phyloP scores from a whole-genome alignment of 2,329 filamentous ascomycete species.

The Colletotrichum echinochloae region DNA sequence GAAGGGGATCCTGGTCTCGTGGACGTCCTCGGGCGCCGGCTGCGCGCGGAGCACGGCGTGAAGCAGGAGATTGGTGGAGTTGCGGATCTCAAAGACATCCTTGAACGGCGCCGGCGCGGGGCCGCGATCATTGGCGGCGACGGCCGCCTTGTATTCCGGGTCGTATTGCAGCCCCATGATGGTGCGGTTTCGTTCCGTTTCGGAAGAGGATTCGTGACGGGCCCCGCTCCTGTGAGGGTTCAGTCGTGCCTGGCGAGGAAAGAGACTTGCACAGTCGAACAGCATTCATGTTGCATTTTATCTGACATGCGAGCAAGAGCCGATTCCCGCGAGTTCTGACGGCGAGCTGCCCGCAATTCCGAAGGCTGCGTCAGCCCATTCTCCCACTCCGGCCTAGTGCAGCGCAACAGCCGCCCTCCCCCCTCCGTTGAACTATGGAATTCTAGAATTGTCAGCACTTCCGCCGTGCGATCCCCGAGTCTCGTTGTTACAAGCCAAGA shows the following conservation, averaged over 20 bases:
- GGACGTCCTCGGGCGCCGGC: conserved; percentile 23
- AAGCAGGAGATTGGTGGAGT: conserved; percentile 13
- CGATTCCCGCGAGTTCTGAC: conserved; percentile 4
- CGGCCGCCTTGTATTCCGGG: conserved; percentile 24
- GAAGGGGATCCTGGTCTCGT: conserved; percentile 22
- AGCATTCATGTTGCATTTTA: conserved; percentile 9
- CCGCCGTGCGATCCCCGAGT: not conserved
- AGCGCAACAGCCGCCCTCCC: not conserved
- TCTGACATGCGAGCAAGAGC: not conserved
- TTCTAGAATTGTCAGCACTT: not conserved
- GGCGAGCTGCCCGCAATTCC: conserved; percentile 30
- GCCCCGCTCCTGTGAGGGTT: not conserved
- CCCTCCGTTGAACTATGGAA: not conserved
- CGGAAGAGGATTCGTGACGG: not conserved
- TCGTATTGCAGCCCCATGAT: conserved; percentile 27
- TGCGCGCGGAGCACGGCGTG: conserved; percentile 12
- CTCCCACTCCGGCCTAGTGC: not conserved
- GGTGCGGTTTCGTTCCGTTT: not conserved
- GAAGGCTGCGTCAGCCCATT: not conserved
- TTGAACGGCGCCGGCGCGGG: conserved; percentile 12
- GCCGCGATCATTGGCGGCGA: conserved; percentile 10
- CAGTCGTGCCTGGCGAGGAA: not conserved
- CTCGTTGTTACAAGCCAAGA: not conserved
- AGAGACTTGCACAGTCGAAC: not conserved
- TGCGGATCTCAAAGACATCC: conserved; percentile 22